Base-by-base conservation (phyloP, 2,329 filamentous ascomycete species). In the Endocalyx cinctus region DNA sequence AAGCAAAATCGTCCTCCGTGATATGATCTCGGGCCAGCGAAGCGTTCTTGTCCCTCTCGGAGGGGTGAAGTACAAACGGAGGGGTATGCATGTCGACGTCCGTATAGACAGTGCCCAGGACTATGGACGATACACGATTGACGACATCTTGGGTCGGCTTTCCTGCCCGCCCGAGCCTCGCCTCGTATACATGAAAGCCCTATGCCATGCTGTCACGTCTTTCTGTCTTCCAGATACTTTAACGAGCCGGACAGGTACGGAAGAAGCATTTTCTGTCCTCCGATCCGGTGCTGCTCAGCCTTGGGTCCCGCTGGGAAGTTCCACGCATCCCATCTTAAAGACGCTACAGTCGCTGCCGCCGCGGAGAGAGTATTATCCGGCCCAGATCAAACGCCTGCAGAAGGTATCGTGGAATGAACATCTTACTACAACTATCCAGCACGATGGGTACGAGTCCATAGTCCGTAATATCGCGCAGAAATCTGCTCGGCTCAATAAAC, bases 121-220 rank as follows among this genome's bases (percentile, higher is more conserved):
- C 0, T 78, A 77, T 35, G 62, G 59, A 0, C 67, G 59, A n/a
- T 82, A 72, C 31, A 57, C 55, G 0, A 68, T 82, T 25, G 67
- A 84, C 25, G 47, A 64, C 2, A 46, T 73, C 0, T 58, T 85
- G 3, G 67, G 71, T 0, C 64, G 73, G 1, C 51, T 85, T 0
- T 64, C 70, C 2, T 80, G 76, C 20, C 62, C 78, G 0, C 60
- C 72, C 0, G 79, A 82, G 29, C 73, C 73, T 0, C 51, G 50
- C 0, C 54, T 78, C 0, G 53, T 77, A 0, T 79, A 77, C 31
- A 58, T 58, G 1, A 80, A 78, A 43, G 77, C 76, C 0, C 51
- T 67, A 2, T 51, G 74, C 1, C 80, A 85, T 46, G 79, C 78
- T 0, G 52, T 68, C 3, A 84, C 80, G 0, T 79, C 79, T 0